phyloP scores from a whole-genome alignment of 116 monocot species.

The Cymodocea nodosa region DNA sequence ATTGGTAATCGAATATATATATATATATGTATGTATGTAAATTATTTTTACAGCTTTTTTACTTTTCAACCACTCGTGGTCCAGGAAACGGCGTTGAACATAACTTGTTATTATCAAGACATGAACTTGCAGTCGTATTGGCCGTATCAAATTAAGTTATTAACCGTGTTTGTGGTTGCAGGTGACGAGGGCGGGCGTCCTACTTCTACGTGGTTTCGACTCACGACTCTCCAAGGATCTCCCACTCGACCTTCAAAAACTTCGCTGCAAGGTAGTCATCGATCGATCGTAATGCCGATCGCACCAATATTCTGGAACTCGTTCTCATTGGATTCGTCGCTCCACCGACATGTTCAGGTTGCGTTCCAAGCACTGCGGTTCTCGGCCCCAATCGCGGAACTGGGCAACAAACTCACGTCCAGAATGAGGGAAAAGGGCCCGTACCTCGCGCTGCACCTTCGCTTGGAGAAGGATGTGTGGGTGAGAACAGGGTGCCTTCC shows the following conservation, averaged over 20 bases:
- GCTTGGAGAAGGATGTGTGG: slow-evolving; percentile 98
- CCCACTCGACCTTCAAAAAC: slow-evolving; percentile 81
- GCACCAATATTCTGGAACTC: neutral
- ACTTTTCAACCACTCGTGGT: no score
- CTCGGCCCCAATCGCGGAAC: slow-evolving; percentile 42
- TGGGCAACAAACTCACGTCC: slow-evolving; percentile 50
- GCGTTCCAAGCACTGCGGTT: slow-evolving; percentile 82
- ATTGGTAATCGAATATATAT: no score
- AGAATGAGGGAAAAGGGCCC: slow-evolving; percentile 81
- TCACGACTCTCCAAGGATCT: slow-evolving; percentile 90
- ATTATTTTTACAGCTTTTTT: no score
- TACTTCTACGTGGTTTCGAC: slow-evolving; percentile 77
- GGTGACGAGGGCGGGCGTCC: slow-evolving; percentile 80
- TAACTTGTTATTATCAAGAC: no score
- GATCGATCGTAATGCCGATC: neutral
- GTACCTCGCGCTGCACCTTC: slow-evolving; percentile 71
- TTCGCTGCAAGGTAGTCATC: slow-evolving; percentile 76
- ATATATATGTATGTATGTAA: no score
- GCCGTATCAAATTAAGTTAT: no score
- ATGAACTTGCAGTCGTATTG: no score
- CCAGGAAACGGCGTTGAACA: no score
- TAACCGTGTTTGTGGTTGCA: slow-evolving; percentile 13
- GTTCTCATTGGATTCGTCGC: neutral
- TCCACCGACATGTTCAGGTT: slow-evolving; percentile 30
- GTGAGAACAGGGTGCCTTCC: slow-evolving; percentile 87